phyloP scores from a whole-genome alignment of 495 filamentous ascomycete species.

The Cetradonia linearis region DNA sequence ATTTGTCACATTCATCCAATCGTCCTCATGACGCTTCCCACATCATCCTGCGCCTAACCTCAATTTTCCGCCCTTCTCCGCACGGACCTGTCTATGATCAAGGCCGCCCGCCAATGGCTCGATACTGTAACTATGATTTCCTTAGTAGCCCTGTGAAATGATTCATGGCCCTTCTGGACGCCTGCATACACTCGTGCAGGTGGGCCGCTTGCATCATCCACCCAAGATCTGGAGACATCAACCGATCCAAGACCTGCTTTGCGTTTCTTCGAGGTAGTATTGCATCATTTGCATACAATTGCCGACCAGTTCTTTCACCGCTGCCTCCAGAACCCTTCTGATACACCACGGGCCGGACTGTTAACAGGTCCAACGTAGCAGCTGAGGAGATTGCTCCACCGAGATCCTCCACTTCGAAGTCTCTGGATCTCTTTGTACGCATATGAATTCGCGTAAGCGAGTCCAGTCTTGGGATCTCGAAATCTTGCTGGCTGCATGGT shows the following conservation, averaged over 20 bases:
- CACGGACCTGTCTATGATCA: conserved; percentile 6
- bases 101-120: neutral
- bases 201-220: neutral
- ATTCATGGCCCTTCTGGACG: neutral
- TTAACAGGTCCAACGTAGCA: conserved; percentile 59
- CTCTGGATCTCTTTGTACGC: conserved; percentile 64
- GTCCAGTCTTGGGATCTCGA: conserved; percentile 63
- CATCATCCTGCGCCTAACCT: conserved; percentile 1
- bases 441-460: conserved; percentile 63
- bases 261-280: neutral
- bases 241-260: neutral
- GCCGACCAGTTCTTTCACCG: neutral
- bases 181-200: neutral
- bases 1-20: conserved; percentile 6
- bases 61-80: conserved; percentile 1
- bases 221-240: neutral
- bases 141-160: neutral
- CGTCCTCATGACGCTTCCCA: neutral
- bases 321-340: conserved; percentile 44
- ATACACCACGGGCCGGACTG: conserved; percentile 56
- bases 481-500: conserved; percentile 69
- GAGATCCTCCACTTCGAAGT: conserved; percentile 45
- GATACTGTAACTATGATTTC: neutral
- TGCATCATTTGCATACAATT: neutral
- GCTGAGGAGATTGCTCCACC: conserved; percentile 65